Conservation (phyloP, 1,284 basidiomycete species). For the Mrakiaceae sp. region DNA sequence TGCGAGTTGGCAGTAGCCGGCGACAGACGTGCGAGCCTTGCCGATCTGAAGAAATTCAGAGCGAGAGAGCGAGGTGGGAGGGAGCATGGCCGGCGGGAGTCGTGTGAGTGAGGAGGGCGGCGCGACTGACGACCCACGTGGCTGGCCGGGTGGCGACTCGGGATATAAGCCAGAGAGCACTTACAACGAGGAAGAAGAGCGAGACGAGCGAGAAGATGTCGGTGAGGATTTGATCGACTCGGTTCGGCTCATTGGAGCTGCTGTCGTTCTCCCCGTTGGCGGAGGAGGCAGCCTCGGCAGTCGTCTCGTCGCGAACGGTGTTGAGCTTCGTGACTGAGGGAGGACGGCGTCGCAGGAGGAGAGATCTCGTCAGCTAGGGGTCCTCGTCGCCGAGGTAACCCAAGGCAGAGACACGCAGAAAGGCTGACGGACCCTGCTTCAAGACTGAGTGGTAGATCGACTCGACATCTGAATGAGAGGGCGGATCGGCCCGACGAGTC, state of each 20-base stretch:
- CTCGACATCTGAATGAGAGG: slow-evolving; percentile 81
- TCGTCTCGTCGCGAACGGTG: slow-evolving; percentile 60
- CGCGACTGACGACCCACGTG: neutral
- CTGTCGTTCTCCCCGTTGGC: slow-evolving; percentile 13
- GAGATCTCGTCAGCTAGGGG: neutral
- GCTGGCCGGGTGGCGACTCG: neutral
- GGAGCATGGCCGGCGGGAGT: slow-evolving; percentile 23
- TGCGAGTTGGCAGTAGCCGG: slow-evolving; percentile 85
- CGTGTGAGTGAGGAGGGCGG: neutral
- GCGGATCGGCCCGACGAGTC: slow-evolving; percentile 67
- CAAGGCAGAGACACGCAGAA: neutral
- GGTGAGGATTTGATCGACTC: slow-evolving; percentile 80
- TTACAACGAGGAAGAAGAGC: slow-evolving; percentile 70
- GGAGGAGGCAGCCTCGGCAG: slow-evolving; percentile 12
- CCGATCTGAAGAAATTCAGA: slow-evolving; percentile 44
- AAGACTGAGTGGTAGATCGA: slow-evolving; percentile 86
- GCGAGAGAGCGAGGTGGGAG: slow-evolving; percentile 16
- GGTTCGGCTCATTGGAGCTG: slow-evolving; percentile 49
- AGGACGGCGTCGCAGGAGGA: neutral
- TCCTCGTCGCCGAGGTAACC: too few species aligned
- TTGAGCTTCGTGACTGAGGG: slow-evolving; percentile 76
- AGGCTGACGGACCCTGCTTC: slow-evolving; percentile 62
- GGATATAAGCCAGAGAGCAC: neutral
- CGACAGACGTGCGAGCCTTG: slow-evolving; percentile 81
- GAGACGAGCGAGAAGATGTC: slow-evolving; percentile 86